A percentile compares a stretch with the other conserved stretches of the same genome.
phyloP scores from a whole-genome alignment of 768 basidiomycete genomes.

The Candolleomyces efflorescens region DNA sequence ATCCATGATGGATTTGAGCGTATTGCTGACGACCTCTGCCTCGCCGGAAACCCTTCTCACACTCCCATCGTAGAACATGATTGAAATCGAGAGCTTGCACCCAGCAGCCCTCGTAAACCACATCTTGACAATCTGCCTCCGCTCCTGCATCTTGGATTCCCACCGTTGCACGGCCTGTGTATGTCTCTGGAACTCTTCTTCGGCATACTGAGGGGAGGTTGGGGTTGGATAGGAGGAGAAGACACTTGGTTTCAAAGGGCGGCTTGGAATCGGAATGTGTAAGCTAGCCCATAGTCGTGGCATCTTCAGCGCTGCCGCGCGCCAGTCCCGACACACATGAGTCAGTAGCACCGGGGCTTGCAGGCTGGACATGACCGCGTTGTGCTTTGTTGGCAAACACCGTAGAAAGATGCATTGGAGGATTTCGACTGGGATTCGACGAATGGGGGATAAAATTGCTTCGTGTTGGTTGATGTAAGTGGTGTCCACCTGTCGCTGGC shows the following conservation, averaged over 20 bases:
- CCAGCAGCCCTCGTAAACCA: constrained; percentile 1
- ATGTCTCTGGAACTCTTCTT: background rate
- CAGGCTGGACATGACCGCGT: constrained; percentile 7
- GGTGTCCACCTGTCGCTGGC: background rate
- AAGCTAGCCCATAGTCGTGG: constrained; percentile 15
- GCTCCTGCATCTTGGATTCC: constrained; percentile 4
- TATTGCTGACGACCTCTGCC: background rate
- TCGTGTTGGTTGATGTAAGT: constrained; percentile 11
- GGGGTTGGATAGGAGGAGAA: constrained; percentile 1
- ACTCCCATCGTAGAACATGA: background rate
- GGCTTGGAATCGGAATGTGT: constrained; percentile 13
- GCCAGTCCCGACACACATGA: constrained; percentile 14
- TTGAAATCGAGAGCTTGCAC: constrained; percentile 1
- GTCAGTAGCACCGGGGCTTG: constrained; percentile 13
- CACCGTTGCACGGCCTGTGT: background rate
- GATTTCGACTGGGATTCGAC: constrained; percentile 13
- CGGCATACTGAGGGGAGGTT: background rate
- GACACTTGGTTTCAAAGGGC: background rate
- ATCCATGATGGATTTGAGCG: constrained; percentile 3
- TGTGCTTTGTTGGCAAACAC: constrained; percentile 12
- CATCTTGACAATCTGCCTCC: background rate
- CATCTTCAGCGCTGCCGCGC: constrained; percentile 10
- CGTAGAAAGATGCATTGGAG: constrained; percentile 16
- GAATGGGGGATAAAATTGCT: constrained; percentile 11
- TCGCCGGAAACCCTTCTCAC: background rate